phyloP scores from a whole-genome alignment of 768 basidiomycete genomes.

The Lenzites betulinus region DNA sequence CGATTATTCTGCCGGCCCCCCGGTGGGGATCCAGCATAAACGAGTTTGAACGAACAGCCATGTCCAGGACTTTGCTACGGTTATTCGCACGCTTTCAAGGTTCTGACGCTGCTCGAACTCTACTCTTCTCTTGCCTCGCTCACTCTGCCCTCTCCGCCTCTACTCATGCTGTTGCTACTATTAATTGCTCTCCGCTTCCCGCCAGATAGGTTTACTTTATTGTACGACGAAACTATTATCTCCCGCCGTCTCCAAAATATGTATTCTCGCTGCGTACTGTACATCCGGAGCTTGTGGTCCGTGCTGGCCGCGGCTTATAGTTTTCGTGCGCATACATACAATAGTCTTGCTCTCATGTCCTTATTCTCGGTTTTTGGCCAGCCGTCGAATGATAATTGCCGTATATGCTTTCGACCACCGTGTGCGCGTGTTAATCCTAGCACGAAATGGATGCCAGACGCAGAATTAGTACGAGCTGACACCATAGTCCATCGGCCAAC shows the following conservation, averaged over 20 bases:
- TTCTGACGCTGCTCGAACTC: neutral
- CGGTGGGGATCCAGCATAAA: neutral
- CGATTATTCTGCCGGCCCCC: neutral
- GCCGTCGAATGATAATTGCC: neutral
- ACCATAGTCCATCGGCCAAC: too few relatives aligned
- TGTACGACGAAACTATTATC: slow-evolving; percentile 4
- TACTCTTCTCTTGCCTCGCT: neutral
- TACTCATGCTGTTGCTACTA: slow-evolving; percentile 11
- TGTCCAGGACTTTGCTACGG: neutral
- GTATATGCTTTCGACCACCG: too few relatives aligned
- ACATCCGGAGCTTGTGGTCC: neutral
- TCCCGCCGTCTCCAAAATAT: neutral
- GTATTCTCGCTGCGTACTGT: neutral
- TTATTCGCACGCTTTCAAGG: slow-evolving; percentile 6
- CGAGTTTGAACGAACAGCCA: neutral
- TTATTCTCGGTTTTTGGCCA: neutral
- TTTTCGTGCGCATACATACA: neutral
- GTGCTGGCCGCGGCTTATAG: neutral
- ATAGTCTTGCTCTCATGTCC: neutral
- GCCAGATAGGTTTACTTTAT: neutral
- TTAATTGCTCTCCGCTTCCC: neutral
- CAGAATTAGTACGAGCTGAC: too few relatives aligned
- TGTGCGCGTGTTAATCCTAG: too few relatives aligned
- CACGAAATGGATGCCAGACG: too few relatives aligned
- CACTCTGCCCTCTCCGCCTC: neutral